phyloP scores from a whole-genome alignment of 768 basidiomycete genomes.

The Lentinus tigrinus region DNA sequence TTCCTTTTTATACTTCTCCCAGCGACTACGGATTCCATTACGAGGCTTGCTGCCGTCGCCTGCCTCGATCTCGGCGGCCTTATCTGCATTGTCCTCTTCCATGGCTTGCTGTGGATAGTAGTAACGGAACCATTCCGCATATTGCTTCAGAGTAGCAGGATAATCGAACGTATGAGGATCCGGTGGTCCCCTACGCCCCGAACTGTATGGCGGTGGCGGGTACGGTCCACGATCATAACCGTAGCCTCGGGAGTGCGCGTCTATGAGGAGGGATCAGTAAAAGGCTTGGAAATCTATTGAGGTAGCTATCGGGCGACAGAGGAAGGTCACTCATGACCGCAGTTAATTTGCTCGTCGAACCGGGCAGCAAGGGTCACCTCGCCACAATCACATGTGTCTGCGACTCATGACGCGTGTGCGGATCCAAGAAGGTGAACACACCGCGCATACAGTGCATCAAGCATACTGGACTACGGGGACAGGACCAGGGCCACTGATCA shows the following conservation, averaged over 20 bases:
- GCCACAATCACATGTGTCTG: no score
- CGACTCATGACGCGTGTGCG: no score
- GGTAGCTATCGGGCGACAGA: no score
- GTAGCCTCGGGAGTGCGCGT: constrained; percentile 64
- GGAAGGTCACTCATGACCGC: no score
- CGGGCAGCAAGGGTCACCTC: no score
- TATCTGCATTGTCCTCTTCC: constrained; percentile 83
- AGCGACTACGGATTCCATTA: constrained; percentile 78
- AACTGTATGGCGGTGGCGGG: constrained; percentile 38
- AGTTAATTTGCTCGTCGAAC: no score
- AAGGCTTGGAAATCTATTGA: not conserved
- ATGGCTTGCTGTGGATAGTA: constrained; percentile 71
- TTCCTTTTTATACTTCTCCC: constrained; percentile 94
- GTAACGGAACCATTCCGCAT: constrained; percentile 85
- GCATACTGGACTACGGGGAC: no score
- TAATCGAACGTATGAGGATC: constrained; percentile 84
- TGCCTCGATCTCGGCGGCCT: constrained; percentile 80
- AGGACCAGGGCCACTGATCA: no score
- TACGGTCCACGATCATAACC: constrained; percentile 61
- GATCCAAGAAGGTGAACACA: no score
- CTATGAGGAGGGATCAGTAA: constrained; percentile 34
- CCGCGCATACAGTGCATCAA: no score
- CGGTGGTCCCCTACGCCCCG: constrained; percentile 56
- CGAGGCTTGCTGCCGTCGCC: constrained; percentile 81
- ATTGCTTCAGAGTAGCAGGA: constrained; percentile 79